Conservation (phyloP, 2,329 filamentous ascomycete genomes). For the Didymella segeticola region DNA sequence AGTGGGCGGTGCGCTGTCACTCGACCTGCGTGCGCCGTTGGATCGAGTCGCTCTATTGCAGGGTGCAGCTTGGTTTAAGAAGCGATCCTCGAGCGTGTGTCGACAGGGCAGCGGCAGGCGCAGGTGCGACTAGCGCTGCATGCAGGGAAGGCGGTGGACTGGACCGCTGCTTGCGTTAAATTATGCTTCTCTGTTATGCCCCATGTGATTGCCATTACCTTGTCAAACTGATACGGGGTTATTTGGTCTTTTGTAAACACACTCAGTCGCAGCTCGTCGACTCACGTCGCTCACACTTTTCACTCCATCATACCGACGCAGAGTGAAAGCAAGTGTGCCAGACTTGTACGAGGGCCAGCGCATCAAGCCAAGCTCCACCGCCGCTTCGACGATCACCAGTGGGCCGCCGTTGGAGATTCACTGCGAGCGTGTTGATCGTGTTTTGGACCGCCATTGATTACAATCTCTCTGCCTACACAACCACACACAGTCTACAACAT, state of each 20-base stretch:
- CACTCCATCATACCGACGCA: background rate
- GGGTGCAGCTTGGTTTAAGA: conserved; percentile 10
- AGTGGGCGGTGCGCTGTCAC: conserved; percentile 16
- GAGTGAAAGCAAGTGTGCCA: conserved; percentile 4
- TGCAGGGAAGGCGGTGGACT: conserved; percentile 18
- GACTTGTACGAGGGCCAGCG: conserved; percentile 3
- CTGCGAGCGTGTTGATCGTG: conserved; percentile 8
- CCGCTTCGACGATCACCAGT: conserved; percentile 14
- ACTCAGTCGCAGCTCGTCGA: conserved; percentile 3
- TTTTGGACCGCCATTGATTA: conserved; percentile 13
- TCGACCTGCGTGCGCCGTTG: conserved; percentile 2
- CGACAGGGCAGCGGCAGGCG: conserved; percentile 12
- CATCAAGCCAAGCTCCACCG: conserved; percentile 17
- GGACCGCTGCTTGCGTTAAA: conserved; percentile 15
- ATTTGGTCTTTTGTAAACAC: conserved; percentile 17
- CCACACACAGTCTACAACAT: conserved; percentile 24
- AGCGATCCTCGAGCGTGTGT: background rate
- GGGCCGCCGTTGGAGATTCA: conserved; percentile 16
- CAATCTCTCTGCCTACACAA: background rate
- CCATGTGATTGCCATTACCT: conserved; percentile 16
- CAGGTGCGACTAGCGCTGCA: conserved; percentile 13
- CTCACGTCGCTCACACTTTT: conserved; percentile 7
- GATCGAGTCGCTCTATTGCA: conserved; percentile 4
- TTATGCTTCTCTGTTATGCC: conserved; percentile 5
- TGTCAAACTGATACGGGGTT: conserved; percentile 18